These are phyloP conservation scores for Russula olivacea DNA, from an alignment of 768 basidiomycete genomes.

Conservation along the genomic window DNA sequence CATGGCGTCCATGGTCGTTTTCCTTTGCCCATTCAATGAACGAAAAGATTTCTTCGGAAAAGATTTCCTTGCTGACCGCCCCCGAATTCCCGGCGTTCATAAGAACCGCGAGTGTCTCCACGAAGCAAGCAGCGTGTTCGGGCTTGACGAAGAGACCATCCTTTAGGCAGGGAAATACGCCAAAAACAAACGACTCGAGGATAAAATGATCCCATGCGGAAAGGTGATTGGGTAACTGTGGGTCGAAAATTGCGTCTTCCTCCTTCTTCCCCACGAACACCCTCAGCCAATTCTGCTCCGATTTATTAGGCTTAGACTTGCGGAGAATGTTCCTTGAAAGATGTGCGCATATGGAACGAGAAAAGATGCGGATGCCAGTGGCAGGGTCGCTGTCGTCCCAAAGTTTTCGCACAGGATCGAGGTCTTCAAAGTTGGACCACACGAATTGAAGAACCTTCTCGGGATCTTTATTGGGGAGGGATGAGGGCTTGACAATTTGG, in stretches of 20 bases:
- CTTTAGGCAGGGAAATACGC: not conserved
- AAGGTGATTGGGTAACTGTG: not conserved
- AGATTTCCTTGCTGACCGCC: not conserved
- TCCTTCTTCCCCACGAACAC: not conserved
- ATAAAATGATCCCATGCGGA: not conserved
- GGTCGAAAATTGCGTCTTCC: not conserved
- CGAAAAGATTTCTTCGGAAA: not conserved
- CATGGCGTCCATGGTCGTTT: not conserved
- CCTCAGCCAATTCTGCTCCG: not conserved
- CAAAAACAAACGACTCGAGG: not conserved
- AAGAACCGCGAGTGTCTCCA: constrained; percentile 7
- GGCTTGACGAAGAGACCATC: not conserved
- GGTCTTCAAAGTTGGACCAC: not conserved
- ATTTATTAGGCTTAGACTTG: not conserved
- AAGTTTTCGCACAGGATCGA: not conserved
- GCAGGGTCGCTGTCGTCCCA: not conserved
- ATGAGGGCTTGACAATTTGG: not conserved
- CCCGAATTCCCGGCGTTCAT: not conserved
- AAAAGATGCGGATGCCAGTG: not conserved
- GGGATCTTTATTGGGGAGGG: not conserved
- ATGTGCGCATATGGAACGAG: not conserved
- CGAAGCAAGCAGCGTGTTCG: not conserved
- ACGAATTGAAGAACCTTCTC: not conserved
- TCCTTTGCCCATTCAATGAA: not conserved
- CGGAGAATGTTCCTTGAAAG: not conserved